Evolutionary conservation across 495 filamentous ascomycete genomes (phyloP).

Genomic region (Talaromyces liani): DNA sequence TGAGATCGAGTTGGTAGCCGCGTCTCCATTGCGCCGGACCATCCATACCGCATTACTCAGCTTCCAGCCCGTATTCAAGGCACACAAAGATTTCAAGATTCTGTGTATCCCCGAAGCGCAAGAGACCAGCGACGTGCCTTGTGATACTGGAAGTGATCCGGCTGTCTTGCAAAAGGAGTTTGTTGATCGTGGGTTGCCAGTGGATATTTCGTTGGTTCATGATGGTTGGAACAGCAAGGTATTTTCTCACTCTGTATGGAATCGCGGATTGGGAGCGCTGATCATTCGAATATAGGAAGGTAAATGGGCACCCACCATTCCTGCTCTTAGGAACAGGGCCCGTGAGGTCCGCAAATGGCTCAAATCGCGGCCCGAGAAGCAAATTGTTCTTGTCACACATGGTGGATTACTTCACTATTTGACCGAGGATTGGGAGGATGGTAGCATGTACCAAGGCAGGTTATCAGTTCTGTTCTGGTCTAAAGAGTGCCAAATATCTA

Average conservation of each 20-base stretch:
- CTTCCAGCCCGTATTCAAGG: slow-evolving; percentile 50
- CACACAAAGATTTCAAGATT: slow-evolving; percentile 43
- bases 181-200: slow-evolving; percentile 36
- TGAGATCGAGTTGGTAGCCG: slow-evolving; percentile 62
- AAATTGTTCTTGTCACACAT: slow-evolving; percentile 68
- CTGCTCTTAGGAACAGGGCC: slow-evolving; percentile 56
- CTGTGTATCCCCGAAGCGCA: slow-evolving; percentile 74
- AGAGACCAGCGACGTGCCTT: slow-evolving; percentile 68
- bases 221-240: slow-evolving; percentile 69
- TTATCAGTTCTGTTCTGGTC: not conserved
- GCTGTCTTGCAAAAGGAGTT: slow-evolving; percentile 57
- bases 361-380: slow-evolving; percentile 44
- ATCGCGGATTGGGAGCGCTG: not conserved
- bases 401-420: slow-evolving; percentile 70
- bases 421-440: slow-evolving; percentile 73
- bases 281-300: slow-evolving; percentile 18
- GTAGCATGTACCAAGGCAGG: slow-evolving; percentile 46
- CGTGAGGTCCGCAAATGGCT: slow-evolving; percentile 60
- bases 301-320: slow-evolving; percentile 50
- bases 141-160: slow-evolving; percentile 65
- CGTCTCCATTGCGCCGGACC: slow-evolving; percentile 79
- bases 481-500: not conserved
- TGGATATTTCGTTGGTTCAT: slow-evolving; percentile 55
- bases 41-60: slow-evolving; percentile 70
- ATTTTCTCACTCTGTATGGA: not conserved